Base-by-base conservation (phyloP, 257 asterid species). In the Solanum appendiculatum region DNA sequence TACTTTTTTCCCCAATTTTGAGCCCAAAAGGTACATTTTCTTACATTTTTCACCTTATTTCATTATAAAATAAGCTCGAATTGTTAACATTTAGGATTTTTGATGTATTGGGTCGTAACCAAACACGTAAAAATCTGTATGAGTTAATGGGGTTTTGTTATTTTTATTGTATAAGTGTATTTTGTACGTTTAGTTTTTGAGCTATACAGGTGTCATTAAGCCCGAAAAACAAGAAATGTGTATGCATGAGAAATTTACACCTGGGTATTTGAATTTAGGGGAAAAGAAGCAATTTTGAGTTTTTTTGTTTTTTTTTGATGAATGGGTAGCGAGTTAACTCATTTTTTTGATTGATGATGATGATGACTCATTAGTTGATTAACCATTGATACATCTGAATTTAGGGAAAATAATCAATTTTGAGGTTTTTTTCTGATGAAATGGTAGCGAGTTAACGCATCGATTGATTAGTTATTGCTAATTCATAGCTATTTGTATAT, bases 191-290 rank as follows among this genome's bases (percentile, higher is more conserved):
- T 54, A 68, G 39, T 68, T 68, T 18, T 69, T n/a, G 21, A 84
- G 85, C 60, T 34, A 69, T 86, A 86, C 93, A 92, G 90, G 91
- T 88, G 95, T 88, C 89, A 63, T 82, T 25, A 85, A 48, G 89
- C 37, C 92, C 90, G 90, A 88, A 37, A 21, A 88, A 89, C 75
- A 83, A 23, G 89, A 46, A 37, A 73, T 83, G 83, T 42, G 75
- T 89, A 82, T 86, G 87, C 66, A 48, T 74, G 85, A 77, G 86
- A 8, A 69, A 16, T 84, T 80, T 15, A 31, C 78, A 82, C 66
- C 85, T 89, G 48, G 34, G 10, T 51, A 72, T 80, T 73, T 36
- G 7, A 73, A 36, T 73, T 73, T 36, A 18, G 7, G 81, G 48
- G 9, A 36, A 36, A 73, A 69, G 7, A 69, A 69, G 2, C 40